Evolutionary conservation across 345 rosid species (phyloP).

Genomic region (Brassica incana): DNA sequence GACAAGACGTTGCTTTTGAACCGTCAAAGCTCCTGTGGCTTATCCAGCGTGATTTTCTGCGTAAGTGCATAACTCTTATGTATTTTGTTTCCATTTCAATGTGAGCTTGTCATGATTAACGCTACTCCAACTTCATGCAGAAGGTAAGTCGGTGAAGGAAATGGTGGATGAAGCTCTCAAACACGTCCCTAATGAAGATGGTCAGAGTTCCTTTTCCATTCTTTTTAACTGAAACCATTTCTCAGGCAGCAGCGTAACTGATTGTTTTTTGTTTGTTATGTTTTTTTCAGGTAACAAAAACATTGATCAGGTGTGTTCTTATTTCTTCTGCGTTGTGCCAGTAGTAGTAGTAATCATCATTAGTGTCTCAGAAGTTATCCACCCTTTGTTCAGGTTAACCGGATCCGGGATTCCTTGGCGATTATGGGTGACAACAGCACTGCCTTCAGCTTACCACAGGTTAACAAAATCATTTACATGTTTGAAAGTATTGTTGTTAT

Average conservation of each 20-base stretch:
- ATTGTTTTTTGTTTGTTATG: slow-evolving; percentile 34
- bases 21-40: slow-evolving; percentile 98
- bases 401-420: slow-evolving; percentile 89
- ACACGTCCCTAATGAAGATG: slow-evolving; percentile 76
- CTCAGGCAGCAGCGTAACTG: slow-evolving; percentile 26
- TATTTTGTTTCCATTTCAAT: slow-evolving; percentile 5
- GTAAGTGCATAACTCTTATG: slow-evolving; percentile 48
- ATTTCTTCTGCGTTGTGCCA: background rate
- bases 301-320: slow-evolving; percentile 69
- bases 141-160: slow-evolving; percentile 94
- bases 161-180: slow-evolving; percentile 96
- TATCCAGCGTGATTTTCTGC: slow-evolving; percentile 98
- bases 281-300: slow-evolving; percentile 78
- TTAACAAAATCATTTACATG: slow-evolving; percentile 37
- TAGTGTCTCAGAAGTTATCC: slow-evolving; percentile 30
- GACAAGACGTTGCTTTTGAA: slow-evolving; percentile 95
- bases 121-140: slow-evolving; percentile 47
- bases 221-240: background rate
- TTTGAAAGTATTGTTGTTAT: background rate
- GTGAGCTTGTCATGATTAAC: slow-evolving; percentile 12
- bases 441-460: slow-evolving; percentile 98
- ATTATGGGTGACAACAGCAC: slow-evolving; percentile 98
- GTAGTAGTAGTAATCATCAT: background rate
- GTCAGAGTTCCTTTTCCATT: slow-evolving; percentile 47
- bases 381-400: slow-evolving; percentile 66